These are phyloP conservation scores for Yamadazyma siamensis DNA, from an alignment of 1,139 yeast species.

Conservation along the genomic window DNA sequence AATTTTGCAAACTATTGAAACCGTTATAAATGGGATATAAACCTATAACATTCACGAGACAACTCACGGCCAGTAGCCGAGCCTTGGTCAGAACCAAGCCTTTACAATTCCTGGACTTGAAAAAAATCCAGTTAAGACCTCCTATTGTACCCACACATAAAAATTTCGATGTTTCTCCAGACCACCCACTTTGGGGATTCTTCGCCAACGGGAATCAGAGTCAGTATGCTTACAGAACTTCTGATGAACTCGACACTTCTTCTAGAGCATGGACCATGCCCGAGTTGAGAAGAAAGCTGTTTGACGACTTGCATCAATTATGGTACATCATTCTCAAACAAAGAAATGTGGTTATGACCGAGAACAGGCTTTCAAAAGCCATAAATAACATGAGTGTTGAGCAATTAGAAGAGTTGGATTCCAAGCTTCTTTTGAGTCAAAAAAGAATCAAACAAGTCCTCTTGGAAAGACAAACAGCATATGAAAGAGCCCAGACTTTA, in stretches of 20 bases:
- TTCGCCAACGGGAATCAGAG: conserved; percentile 53
- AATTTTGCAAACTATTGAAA: conserved; percentile 1
- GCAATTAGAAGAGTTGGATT: conserved; percentile 30
- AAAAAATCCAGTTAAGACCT: conserved; percentile 53
- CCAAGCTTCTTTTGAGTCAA: conserved; percentile 36
- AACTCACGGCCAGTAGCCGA: conserved; percentile 17
- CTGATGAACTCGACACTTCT: conserved; percentile 50
- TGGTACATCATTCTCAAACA: conserved; percentile 89
- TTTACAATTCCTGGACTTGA: conserved; percentile 25
- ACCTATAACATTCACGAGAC: conserved; percentile 10
- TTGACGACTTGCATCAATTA: conserved; percentile 84
- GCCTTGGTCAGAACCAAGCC: conserved; percentile 23
- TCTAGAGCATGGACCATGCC: conserved; percentile 87
- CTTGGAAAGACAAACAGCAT: conserved; percentile 78
- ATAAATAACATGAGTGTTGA: conserved; percentile 25
- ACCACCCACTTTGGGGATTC: conserved; percentile 96
- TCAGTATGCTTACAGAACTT: conserved; percentile 55
- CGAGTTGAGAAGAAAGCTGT: conserved; percentile 86
- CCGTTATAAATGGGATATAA: background rate
- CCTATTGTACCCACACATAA: conserved; percentile 83
- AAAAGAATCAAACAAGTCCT: conserved; percentile 78
- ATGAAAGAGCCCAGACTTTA: conserved; percentile 55
- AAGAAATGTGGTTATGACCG: conserved; percentile 76
- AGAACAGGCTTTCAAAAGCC: conserved; percentile 47
- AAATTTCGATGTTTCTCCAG: conserved; percentile 70